Evolutionary conservation across 768 basidiomycete genomes (phyloP).

Genomic region (Termitomyces titanicus): DNA sequence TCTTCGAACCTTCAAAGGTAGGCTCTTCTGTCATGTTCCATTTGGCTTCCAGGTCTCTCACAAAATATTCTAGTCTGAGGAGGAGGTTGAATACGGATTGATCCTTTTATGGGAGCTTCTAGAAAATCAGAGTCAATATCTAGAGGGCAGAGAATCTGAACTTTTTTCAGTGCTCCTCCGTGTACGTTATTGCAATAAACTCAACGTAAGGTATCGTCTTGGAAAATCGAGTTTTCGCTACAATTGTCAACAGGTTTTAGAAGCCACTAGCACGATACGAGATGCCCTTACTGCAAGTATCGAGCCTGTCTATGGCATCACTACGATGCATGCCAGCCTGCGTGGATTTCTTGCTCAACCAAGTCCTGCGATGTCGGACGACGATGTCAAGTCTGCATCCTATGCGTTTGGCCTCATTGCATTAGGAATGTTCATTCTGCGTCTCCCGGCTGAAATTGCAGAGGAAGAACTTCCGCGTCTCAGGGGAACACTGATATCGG

Average conservation of each 20-base stretch:
- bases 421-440: constrained; percentile 77
- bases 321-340: constrained; percentile 74
- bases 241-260: constrained; percentile 54
- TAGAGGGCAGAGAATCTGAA: constrained; percentile 80
- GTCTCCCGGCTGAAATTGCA: constrained; percentile 77
- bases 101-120: constrained; percentile 84
- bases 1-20: constrained; percentile 63
- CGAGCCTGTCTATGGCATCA: constrained; percentile 83
- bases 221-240: not conserved
- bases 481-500: constrained; percentile 64
- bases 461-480: constrained; percentile 85
- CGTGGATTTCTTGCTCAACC: constrained; percentile 59
- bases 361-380: constrained; percentile 36
- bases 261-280: constrained; percentile 79
- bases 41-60: not conserved
- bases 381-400: constrained; percentile 57
- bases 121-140: constrained; percentile 63
- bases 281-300: constrained; percentile 68
- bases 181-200: constrained; percentile 68
- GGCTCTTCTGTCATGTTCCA: constrained; percentile 15
- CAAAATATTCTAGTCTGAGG: constrained; percentile 44
- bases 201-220: constrained; percentile 48
- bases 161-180: constrained; percentile 68
- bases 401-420: constrained; percentile 84
- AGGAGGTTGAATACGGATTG: constrained; percentile 72